phyloP scores from a whole-genome alignment of 2,329 filamentous ascomycete genomes.

The Cladosporium sp. region DNA sequence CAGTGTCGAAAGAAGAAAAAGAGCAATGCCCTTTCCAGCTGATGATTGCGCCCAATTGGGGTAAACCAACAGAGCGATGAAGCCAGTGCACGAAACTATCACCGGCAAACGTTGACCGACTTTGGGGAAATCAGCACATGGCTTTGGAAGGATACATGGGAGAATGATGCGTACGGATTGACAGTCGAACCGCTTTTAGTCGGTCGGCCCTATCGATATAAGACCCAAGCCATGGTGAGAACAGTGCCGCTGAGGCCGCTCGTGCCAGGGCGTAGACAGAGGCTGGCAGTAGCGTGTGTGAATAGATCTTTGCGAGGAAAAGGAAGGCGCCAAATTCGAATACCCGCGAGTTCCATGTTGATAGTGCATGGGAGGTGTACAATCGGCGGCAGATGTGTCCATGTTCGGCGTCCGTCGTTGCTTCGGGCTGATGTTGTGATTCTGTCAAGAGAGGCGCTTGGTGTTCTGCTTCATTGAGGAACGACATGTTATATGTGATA shows the following conservation, averaged over 20 bases:
- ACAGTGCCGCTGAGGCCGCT: conserved; percentile 51
- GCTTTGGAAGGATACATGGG: no score
- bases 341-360: conserved; percentile 45
- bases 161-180: conserved; percentile 30
- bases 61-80: conserved; percentile 9
- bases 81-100: conserved; percentile 20
- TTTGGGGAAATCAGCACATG: conserved; percentile 2
- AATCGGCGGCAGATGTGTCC: conserved; percentile 23
- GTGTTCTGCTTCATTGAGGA: no score
- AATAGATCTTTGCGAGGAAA: conserved; percentile 43
- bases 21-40: conserved; percentile 10
- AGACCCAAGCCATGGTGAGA: conserved; percentile 55
- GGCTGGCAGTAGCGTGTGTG: conserved; percentile 57
- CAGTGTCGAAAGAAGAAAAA: conserved; percentile 43
- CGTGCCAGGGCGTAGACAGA: conserved; percentile 66
- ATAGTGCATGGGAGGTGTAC: conserved; percentile 45
- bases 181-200: conserved; percentile 34
- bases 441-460: no score
- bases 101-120: conserved; percentile 27
- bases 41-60: not conserved
- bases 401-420: not conserved
- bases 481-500: no score
- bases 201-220: conserved; percentile 52
- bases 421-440: no score
- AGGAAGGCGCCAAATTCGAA: conserved; percentile 49